Conservation (phyloP, 768 basidiomycete genomes). For the Calocybe indica region DNA sequence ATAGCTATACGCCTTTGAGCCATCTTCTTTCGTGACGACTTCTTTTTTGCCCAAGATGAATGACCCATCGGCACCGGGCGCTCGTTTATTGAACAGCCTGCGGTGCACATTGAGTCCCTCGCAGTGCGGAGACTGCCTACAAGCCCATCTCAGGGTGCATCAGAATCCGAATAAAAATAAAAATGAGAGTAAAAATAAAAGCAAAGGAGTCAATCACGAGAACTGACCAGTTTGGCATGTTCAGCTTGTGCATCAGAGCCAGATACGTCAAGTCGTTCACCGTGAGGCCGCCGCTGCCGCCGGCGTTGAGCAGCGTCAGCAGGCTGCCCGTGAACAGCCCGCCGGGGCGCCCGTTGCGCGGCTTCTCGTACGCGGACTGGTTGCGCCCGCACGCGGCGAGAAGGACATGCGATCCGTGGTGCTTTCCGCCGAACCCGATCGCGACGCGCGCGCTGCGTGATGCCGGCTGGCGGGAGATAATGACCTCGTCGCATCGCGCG, state of each 20-base stretch:
- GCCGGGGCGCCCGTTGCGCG: neutral
- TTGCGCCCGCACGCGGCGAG: slow-evolving; percentile 7
- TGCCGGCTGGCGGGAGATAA: too few relatives aligned
- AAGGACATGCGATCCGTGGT: slow-evolving; percentile 3
- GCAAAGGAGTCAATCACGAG: too few relatives aligned
- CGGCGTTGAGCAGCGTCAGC: neutral
- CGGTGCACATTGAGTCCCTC: slow-evolving; percentile 25
- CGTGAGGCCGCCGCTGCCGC: neutral
- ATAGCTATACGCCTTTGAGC: slow-evolving; percentile 5
- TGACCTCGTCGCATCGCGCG: too few relatives aligned
- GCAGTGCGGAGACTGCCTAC: slow-evolving; percentile 30
- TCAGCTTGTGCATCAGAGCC: slow-evolving; percentile 1
- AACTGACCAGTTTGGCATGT: neutral
- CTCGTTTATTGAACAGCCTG: slow-evolving; percentile 24
- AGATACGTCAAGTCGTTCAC: slow-evolving; percentile 2
- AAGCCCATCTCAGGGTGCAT: too few relatives aligned
- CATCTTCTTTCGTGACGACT: slow-evolving; percentile 3
- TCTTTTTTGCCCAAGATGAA: slow-evolving; percentile 17
- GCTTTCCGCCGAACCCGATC: neutral
- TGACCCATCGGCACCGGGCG: slow-evolving; percentile 18
- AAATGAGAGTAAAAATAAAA: too few relatives aligned
- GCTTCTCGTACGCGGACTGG: slow-evolving; percentile 1
- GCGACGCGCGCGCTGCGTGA: too few relatives aligned
- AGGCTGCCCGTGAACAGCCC: slow-evolving; percentile 4
- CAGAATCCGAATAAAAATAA: too few relatives aligned